Percentiles rank a stretch among this genome's conserved stretches.
Evolutionary conservation across 148 eudicot genomes (phyloP).

Genomic region (Hydrangea macrophylla): DNA sequence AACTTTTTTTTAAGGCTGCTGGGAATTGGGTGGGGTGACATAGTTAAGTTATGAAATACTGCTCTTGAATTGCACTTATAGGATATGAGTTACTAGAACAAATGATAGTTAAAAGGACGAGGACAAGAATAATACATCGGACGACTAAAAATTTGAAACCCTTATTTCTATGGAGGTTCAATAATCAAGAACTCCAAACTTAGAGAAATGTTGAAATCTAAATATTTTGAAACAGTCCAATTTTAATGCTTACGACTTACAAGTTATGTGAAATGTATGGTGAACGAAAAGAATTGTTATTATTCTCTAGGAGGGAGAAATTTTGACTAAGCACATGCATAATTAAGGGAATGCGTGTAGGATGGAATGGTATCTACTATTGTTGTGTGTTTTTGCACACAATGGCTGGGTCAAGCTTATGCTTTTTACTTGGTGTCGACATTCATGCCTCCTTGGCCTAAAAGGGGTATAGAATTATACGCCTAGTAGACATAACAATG

Average conservation of each 20-base stretch:
- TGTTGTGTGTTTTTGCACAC: not conserved
- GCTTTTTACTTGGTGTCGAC: not conserved
- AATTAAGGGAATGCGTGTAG: not conserved
- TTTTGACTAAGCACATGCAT: not conserved
- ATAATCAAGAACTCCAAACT: not conserved
- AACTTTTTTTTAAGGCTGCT: no score
- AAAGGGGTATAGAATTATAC: no score
- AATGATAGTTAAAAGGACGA: not conserved
- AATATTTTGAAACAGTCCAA: not conserved
- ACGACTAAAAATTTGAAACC: not conserved
- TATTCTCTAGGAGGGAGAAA: not conserved
- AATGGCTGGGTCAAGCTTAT: not conserved
- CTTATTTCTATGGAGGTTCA: not conserved
- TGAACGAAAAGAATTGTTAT: not conserved
- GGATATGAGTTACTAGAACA: not conserved
- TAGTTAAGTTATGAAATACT: no score
- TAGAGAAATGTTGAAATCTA: not conserved
- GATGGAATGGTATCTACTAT: not conserved
- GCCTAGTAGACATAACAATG: no score
- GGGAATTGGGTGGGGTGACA: no score
- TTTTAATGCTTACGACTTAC: not conserved
- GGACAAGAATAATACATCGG: not conserved
- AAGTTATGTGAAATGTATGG: not conserved
- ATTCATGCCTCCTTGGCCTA: no score
- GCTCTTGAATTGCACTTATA: not conserved